Evolutionary conservation across 2,329 filamentous ascomycete species (phyloP), one percentile per base, ranked within the genome.

Genomic region (Botrytis elliptica): DNA sequence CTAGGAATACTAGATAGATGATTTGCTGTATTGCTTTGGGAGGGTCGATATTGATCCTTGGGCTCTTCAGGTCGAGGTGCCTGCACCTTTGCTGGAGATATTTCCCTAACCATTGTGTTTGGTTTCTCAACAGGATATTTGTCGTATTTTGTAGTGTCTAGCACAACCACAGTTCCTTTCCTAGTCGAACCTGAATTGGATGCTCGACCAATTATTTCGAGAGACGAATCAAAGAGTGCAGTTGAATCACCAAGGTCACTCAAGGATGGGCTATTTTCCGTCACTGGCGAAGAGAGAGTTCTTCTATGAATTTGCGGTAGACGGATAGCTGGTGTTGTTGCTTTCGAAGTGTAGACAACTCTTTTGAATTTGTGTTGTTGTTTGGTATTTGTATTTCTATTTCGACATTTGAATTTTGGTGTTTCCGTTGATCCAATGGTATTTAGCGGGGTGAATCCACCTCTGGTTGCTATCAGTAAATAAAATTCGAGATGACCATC

Each of bases 91-190:
- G 78, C 79, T 74, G 80, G 79, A 62, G 77, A 79, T 77, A 78
- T 74, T 75, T 82, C 80, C 66, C 80, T 81, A 64, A 81, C 80
- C 80, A 82, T 82, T 52, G 74, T 78, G 74, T 62, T 73, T 29
- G 12, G 42, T 72, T 46, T 71, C 18, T 66, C 12, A 66, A 40
- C 14, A 33, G 44, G 8, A 36, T 18, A 33, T 38, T 55, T 49
- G 4, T 44, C 33, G 55, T 42, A 40, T 75, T 71, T 63, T 76
- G 65, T 25, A 74, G 74, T 73, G 73, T 72, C 16, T 76, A 75
- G 62, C 76, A 78, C 12, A 18, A 76, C 74, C 52, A 79, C 75
- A 9, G 76, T 74, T 44, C 73, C 75, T 20, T 76, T 71, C 57
- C 46, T 74, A 40, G 74, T 46, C 49, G 60, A 55, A 66, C 42